A percentile compares a stretch with the other conserved stretches of the same genome.
phyloP scores from a whole-genome alignment of 2,329 filamentous ascomycete species.

The Diplodia seriata region DNA sequence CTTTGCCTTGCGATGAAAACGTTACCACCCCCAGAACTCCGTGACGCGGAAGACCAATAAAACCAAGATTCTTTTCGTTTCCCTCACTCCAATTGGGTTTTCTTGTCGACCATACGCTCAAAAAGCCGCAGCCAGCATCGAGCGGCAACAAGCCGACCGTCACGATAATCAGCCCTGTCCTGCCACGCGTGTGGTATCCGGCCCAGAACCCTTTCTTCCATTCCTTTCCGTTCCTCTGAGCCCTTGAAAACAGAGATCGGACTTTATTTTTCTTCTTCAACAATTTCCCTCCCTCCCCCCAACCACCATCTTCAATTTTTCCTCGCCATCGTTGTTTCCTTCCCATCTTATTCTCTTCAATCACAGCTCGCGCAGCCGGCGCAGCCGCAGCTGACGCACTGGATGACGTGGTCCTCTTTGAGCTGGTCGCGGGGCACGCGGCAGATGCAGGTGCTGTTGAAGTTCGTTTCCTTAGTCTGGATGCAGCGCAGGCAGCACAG shows the following conservation, averaged over 20 bases:
- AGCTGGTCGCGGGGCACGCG: slow-evolving; percentile 88
- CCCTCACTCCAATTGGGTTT: too few species aligned
- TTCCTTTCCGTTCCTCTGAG: neutral
- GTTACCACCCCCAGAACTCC: neutral
- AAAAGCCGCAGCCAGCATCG: neutral
- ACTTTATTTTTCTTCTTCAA: too few species aligned
- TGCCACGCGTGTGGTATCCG: neutral
- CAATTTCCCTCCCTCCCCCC: neutral
- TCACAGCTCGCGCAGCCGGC: slow-evolving; percentile 71
- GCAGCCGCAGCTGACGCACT: slow-evolving; percentile 96
- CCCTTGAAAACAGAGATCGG: too few species aligned
- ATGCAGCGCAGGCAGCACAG: slow-evolving; percentile 95
- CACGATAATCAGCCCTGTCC: neutral
- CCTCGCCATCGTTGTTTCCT: neutral
- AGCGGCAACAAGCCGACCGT: neutral
- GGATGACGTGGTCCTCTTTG: slow-evolving; percentile 87
- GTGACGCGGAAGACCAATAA: neutral
- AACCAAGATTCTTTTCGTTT: neutral
- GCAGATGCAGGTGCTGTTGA: slow-evolving; percentile 96
- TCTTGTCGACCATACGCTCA: neutral
- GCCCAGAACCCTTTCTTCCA: neutral
- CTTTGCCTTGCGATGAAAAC: neutral
- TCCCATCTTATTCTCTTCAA: neutral
- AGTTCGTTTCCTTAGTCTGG: slow-evolving; percentile 99
- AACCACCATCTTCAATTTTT: too few species aligned